Evolutionary conservation across 371 early-diverging fungal genomes (phyloP).

Genomic region (Mucor saturninus): DNA sequence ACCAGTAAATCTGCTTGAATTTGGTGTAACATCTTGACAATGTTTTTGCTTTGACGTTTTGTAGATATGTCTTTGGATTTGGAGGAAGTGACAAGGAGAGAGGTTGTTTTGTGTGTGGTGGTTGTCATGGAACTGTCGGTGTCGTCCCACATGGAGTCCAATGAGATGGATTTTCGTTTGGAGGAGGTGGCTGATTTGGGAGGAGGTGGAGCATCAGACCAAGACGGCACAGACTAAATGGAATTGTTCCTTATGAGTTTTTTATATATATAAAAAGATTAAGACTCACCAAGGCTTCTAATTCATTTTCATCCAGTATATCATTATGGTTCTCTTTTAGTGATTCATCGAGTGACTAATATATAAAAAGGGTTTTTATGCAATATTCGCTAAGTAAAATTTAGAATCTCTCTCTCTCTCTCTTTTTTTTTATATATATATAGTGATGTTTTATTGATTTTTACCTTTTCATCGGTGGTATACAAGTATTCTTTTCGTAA

Average conservation of each 20-base stretch:
- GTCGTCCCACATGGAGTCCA: slow-evolving; percentile 51
- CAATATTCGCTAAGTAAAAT: slow-evolving; percentile 43
- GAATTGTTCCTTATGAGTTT: no score
- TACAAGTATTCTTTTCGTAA: slow-evolving; percentile 13
- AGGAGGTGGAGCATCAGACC: slow-evolving; percentile 34
- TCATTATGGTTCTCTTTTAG: neutral
- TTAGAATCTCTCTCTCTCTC: slow-evolving; percentile 35
- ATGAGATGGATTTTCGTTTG: slow-evolving; percentile 45
- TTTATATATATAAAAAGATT: neutral
- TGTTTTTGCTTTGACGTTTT: slow-evolving; percentile 31
- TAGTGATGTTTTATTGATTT: neutral
- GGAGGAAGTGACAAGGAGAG: slow-evolving; percentile 1
- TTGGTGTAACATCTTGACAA: slow-evolving; percentile 61
- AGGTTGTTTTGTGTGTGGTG: neutral
- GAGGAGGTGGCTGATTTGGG: slow-evolving; percentile 26
- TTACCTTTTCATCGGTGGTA: neutral
- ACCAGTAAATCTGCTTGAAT: slow-evolving; percentile 71
- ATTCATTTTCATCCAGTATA: slow-evolving; percentile 33
- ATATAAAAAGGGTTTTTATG: neutral
- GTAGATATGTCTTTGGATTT: slow-evolving; percentile 15
- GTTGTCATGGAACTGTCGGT: slow-evolving; percentile 43
- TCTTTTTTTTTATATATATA: neutral
- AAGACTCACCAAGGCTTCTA: slow-evolving; percentile 48
- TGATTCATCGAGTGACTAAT: neutral
- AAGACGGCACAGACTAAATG: slow-evolving; percentile 47